Percentiles rank a stretch among this genome's conserved stretches.
phyloP scores from a whole-genome alignment of 2,329 filamentous ascomycete species.

The Cladosporium sp. region DNA sequence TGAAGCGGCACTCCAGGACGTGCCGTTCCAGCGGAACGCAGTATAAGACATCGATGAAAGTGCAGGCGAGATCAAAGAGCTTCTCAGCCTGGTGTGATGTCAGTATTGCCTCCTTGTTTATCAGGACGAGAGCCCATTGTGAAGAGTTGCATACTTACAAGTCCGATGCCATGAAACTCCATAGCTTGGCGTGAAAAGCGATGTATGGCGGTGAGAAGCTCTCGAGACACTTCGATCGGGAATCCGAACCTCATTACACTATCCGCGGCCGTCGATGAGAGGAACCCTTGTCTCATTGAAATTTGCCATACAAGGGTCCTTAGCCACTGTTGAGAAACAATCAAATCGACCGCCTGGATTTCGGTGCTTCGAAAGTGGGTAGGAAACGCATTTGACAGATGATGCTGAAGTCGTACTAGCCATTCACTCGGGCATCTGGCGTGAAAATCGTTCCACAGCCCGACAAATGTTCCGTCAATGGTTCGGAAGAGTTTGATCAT shows the following conservation, averaged over 20 bases:
- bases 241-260: conserved; percentile 60
- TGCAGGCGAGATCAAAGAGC: conserved; percentile 70
- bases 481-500: conserved; percentile 59
- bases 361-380: conserved; percentile 57
- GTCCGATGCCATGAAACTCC: conserved; percentile 68
- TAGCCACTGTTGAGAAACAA: conserved; percentile 68
- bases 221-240: conserved; percentile 58
- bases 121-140: too few species aligned
- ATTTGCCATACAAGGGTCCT: conserved; percentile 69
- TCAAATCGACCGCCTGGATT: conserved; percentile 64
- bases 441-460: conserved; percentile 59
- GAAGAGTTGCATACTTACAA: too few species aligned
- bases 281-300: conserved; percentile 60
- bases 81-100: too few species aligned
- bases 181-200: conserved; percentile 69
- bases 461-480: conserved; percentile 60
- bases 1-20: conserved; percentile 62
- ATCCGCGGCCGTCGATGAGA: conserved; percentile 54
- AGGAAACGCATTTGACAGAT: conserved; percentile 51
- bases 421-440: conserved; percentile 43
- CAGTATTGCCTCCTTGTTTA: too few species aligned
- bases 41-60: conserved; percentile 68
- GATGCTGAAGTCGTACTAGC: conserved; percentile 46
- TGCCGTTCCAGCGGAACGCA: conserved; percentile 53
- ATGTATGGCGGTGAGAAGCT: conserved; percentile 59